Base-by-base conservation (phyloP, 805 yeast species). In the Candida manassasensis region DNA sequence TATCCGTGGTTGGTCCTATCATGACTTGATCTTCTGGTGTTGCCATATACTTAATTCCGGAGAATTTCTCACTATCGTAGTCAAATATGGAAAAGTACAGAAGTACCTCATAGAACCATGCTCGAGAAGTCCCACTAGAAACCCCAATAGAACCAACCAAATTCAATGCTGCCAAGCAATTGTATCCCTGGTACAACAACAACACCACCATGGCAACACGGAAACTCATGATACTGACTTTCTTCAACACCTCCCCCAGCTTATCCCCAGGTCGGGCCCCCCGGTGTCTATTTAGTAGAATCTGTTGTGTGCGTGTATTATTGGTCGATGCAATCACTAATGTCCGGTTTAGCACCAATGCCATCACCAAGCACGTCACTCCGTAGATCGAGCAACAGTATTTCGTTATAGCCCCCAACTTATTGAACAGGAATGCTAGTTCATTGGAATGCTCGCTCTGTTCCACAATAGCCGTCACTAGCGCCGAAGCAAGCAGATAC, bases 1-100 rank as follows among this genome's bases (percentile, higher is more conserved):
- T 67, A 16, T 59, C 67, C 7, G 76, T 69, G 5, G 71, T 63
- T 10, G 85, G 84, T 4, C 75, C 73, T 9, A 61, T 44, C 44
- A 53, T 53, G 5, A 62, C 59, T 42, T 52, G 60, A 27, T 30
- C 34, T 13, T 30, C 29, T 19, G 56, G 43, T 28, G 65, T 56
- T 28, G 41, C 34, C 70, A 65, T 61, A 42, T 55, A 61, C 27
- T 38, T 45, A 14, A 46, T 37, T n/a, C 32, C 29, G 9, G 39
- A 40, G 35, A 39, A 58, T 14, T 41, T 35, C 9, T 43, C 52
- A 4, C 47, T 39, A 35, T 53, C 50, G 36, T 61, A 61, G 3
- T 43, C 50, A 37, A 60, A 58, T 3, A 49, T 27, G 2, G 39
- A 42, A 13, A 37, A 40, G 3, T 46, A 41, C n/a, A n/a, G n/a